Evolutionary conservation across 805 yeast genomes (phyloP).

Genomic region (Priceomyces haplophilus): DNA sequence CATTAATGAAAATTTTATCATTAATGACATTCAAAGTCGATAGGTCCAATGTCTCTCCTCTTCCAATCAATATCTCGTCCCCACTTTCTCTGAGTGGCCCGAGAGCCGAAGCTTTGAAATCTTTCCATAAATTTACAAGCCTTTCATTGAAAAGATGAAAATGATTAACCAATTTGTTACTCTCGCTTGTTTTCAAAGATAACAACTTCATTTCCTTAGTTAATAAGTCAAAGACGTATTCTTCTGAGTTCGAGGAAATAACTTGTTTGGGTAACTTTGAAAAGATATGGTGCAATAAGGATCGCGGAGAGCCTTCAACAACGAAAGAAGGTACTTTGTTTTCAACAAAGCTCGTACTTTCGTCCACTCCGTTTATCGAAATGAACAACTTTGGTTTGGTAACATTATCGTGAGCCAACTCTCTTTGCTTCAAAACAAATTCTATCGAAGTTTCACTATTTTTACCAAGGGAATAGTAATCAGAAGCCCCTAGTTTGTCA

Average conservation of each 20-base stretch:
- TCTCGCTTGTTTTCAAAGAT: conserved; percentile 2
- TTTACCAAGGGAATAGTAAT: conserved; percentile 31
- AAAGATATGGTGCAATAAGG: conserved; percentile 9
- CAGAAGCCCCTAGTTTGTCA: conserved; percentile 42
- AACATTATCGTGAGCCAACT: not conserved
- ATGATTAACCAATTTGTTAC: conserved; percentile 12
- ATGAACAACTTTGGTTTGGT: conserved; percentile 33
- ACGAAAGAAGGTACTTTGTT: conserved; percentile 19
- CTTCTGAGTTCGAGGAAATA: conserved; percentile 1
- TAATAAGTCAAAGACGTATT: conserved; percentile 14
- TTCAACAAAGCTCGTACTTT: conserved; percentile 19
- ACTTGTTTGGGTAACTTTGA: conserved; percentile 19
- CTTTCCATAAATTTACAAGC: conserved; percentile 38
- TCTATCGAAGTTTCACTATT: conserved; percentile 21
- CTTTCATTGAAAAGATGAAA: conserved; percentile 29
- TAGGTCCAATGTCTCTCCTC: conserved; percentile 17
- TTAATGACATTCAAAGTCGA: conserved; percentile 32
- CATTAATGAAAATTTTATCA: conserved; percentile 48
- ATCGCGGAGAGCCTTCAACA: conserved; percentile 8
- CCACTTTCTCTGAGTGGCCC: conserved; percentile 2
- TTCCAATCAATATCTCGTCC: conserved; percentile 5
- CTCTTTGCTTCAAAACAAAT: conserved; percentile 20
- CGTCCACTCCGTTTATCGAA: conserved; percentile 41
- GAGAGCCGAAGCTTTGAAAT: conserved; percentile 9
- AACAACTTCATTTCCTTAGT: conserved; percentile 26